Evolutionary conservation across 2,329 filamentous ascomycete species (phyloP), one percentile per base, ranked within the genome.

Genomic region (Aspergillus spinulosporus): DNA sequence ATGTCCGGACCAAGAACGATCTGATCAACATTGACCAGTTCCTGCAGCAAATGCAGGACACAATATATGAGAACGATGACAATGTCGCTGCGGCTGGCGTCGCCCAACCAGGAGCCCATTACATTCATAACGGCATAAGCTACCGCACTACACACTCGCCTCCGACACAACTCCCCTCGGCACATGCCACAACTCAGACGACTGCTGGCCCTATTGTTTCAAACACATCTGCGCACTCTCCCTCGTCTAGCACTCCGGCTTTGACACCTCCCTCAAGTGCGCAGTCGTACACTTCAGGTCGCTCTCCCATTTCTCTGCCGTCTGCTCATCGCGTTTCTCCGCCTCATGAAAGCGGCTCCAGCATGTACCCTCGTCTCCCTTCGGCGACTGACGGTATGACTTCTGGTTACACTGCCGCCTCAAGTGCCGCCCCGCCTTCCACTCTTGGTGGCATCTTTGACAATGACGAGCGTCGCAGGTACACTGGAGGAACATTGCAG

Each of bases 1-100:
- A 92, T 67, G 82, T 95, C 54, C 87, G 93, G 69, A 97, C 92
- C 48, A 96, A 97, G 82, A 92, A 86, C 72, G 94, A 99, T 72
- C 82, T 99, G 43, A 80, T 96, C 72, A 92, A 96, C 72, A 92
- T 97, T 68, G 94, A 97, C 73, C 89, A 92, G 69, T 90, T 97
- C 73, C 84, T 99, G 54, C 92, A 96, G 76, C 91, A 97, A 76
- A 93, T 97, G 82, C 92, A 97, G 76, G 87, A 88, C 62, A 97
- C 93, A 45, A 91, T 97, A 49, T 97, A 97, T 71, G 94, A 97
- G 77, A 96, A 88, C 72, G 87, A 92, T 54, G 90, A 87, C 66
- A 88, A 92, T 49, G 88, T 91, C 32, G 90, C 90, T 2, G 85
- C 86, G 9, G 88, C 88, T 43, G 89, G 90, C 56, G 84, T 95